Conservation (phyloP, 2,329 filamentous ascomycete genomes). For the Fusarium staphyleae region DNA sequence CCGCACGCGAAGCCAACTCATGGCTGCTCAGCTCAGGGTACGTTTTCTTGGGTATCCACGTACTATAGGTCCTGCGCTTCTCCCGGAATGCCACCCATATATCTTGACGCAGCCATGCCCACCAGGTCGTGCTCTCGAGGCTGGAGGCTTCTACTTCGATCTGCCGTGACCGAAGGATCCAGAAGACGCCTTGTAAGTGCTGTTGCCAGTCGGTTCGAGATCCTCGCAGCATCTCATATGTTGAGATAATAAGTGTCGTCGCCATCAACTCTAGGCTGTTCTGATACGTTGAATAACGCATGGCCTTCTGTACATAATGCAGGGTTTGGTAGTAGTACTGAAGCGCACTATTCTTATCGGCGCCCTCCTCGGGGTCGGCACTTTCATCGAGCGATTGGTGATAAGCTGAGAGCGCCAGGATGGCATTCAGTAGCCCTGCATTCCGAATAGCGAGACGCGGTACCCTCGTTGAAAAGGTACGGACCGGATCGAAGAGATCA, state of each 20-base stretch:
- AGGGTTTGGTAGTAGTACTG: constrained; percentile 69
- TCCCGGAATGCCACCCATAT: constrained; percentile 70
- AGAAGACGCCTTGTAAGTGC: constrained; percentile 70
- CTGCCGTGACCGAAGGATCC: constrained; percentile 68
- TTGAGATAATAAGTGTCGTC: constrained; percentile 66
- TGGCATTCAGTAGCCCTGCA: constrained; percentile 62
- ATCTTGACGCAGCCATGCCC: constrained; percentile 72
- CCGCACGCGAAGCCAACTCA: constrained; percentile 60
- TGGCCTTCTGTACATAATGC: constrained; percentile 66
- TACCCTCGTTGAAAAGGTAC: constrained; percentile 32
- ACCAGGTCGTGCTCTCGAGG: constrained; percentile 66
- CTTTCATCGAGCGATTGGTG: constrained; percentile 25
- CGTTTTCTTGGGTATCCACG: constrained; percentile 62
- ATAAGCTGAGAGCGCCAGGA: constrained; percentile 59
- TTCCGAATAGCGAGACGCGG: constrained; percentile 48
- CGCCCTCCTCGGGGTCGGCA: background rate
- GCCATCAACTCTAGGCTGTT: constrained; percentile 64
- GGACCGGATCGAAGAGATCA: constrained; percentile 36
- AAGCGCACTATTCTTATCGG: constrained; percentile 40
- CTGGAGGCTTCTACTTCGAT: constrained; percentile 66
- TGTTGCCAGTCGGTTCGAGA: constrained; percentile 60
- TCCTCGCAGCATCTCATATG: constrained; percentile 71
- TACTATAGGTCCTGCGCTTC: constrained; percentile 61
- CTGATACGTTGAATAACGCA: constrained; percentile 64
- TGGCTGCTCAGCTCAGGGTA: constrained; percentile 57